Conservation (phyloP, 441 rosid species). For the Biscutella laevigata region DNA sequence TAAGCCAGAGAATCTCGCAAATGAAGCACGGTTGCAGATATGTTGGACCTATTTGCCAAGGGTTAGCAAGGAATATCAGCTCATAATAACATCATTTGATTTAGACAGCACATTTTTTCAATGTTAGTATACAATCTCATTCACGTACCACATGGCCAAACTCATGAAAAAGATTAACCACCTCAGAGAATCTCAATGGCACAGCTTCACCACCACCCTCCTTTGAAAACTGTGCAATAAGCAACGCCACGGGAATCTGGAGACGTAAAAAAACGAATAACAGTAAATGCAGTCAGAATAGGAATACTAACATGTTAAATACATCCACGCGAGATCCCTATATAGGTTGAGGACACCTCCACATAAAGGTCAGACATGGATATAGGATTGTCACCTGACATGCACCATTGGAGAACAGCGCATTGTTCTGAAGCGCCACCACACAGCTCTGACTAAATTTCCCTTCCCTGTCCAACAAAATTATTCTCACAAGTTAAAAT, state of each 20-base stretch:
- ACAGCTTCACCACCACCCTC: constrained; percentile 32
- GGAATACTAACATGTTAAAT: neutral
- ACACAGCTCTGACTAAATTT: constrained; percentile 75
- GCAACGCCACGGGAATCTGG: constrained; percentile 69
- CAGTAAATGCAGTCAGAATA: constrained; percentile 6
- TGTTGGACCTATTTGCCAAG: constrained; percentile 65
- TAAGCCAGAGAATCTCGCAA: constrained; percentile 79
- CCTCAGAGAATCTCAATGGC: constrained; percentile 80
- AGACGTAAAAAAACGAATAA: constrained; percentile 20
- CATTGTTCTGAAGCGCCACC: constrained; percentile 78
- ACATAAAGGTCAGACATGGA: neutral
- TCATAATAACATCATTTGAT: neutral
- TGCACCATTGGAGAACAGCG: constrained; percentile 44
- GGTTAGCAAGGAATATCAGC: constrained; percentile 9
- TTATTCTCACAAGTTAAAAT: constrained; percentile 1
- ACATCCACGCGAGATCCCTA: constrained; percentile 5
- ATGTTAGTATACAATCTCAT: too few species aligned
- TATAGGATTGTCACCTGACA: constrained; percentile 43
- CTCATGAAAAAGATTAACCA: constrained; percentile 87
- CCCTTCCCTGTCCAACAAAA: constrained; percentile 57
- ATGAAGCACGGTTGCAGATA: constrained; percentile 82
- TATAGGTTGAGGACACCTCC: neutral
- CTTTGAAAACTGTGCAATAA: constrained; percentile 67
- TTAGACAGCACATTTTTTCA: too few species aligned
- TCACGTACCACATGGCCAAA: constrained; percentile 87